A percentile compares a stretch with the other conserved stretches of the same genome.
Evolutionary conservation across 2,329 filamentous ascomycete species (phyloP).

Genomic region (Microsporum audouinii): DNA sequence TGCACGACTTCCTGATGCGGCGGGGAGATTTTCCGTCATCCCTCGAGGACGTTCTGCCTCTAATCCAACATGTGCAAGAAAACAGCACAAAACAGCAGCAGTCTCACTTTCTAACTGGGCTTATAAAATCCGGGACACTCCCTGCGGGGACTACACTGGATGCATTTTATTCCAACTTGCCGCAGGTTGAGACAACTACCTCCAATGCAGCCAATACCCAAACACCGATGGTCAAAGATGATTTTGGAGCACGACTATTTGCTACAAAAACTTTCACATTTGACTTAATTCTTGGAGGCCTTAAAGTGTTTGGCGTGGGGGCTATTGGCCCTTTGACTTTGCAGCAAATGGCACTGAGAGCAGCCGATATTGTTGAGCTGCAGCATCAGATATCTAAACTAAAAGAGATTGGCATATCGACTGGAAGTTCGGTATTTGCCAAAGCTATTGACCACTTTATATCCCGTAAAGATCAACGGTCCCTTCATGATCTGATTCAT

Average conservation of each 20-base stretch:
- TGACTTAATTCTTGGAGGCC: constrained; percentile 57
- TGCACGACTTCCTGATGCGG: constrained; percentile 37
- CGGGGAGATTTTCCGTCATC: constrained; percentile 33
- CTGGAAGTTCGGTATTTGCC: constrained; percentile 54
- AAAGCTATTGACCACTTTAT: constrained; percentile 55
- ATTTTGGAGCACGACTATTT: constrained; percentile 67
- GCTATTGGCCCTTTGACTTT: constrained; percentile 64
- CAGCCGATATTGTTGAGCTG: constrained; percentile 47
- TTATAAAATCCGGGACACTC: constrained; percentile 9
- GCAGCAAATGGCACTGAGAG: constrained; percentile 62
- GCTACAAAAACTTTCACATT: constrained; percentile 63
- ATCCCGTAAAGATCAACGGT: constrained; percentile 40
- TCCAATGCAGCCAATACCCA: neutral
- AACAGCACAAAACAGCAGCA: constrained; percentile 18
- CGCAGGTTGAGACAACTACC: neutral
- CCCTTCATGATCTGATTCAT: constrained; percentile 42
- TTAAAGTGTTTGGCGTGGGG: constrained; percentile 59
- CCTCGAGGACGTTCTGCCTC: constrained; percentile 28
- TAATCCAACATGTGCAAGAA: constrained; percentile 30
- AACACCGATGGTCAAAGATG: constrained; percentile 46
- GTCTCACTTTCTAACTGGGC: constrained; percentile 6
- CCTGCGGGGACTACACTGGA: neutral
- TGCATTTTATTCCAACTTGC: neutral
- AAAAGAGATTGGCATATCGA: constrained; percentile 48
- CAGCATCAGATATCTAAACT: constrained; percentile 50